Evolutionary conservation across 805 yeast species (phyloP).

Genomic region (Groenewaldozyma tartarivorans): DNA sequence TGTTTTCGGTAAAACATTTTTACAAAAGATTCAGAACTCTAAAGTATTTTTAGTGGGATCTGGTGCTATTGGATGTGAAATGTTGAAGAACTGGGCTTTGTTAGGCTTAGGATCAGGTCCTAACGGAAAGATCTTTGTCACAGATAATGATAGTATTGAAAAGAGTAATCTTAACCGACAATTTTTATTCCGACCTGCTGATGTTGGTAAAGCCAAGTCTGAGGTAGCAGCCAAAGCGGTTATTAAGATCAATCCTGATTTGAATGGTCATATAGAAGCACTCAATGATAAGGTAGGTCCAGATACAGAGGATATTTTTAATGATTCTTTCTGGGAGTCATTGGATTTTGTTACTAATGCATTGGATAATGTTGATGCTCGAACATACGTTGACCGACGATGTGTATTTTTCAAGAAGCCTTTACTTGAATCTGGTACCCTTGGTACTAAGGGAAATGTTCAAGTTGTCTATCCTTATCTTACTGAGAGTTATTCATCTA

Average conservation of each 20-base stretch:
- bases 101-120: slow-evolving; percentile 93
- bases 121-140: slow-evolving; percentile 70
- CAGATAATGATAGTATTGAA: slow-evolving; percentile 93
- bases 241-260: slow-evolving; percentile 72
- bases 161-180: slow-evolving; percentile 94
- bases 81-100: slow-evolving; percentile 97
- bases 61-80: slow-evolving; percentile 99
- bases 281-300: slow-evolving; percentile 83
- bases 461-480: slow-evolving; percentile 90
- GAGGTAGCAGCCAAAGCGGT: slow-evolving; percentile 87
- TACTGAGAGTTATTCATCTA: slow-evolving; percentile 92
- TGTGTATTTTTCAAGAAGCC: slow-evolving; percentile 91
- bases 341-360: slow-evolving; percentile 94
- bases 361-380: slow-evolving; percentile 93
- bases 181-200: slow-evolving; percentile 87
- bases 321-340: slow-evolving; percentile 74
- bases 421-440: slow-evolving; percentile 89
- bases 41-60: slow-evolving; percentile 91
- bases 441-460: slow-evolving; percentile 97
- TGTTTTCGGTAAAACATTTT: slow-evolving; percentile 76
- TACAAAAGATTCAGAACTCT: slow-evolving; percentile 61
- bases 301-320: slow-evolving; percentile 81
- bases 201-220: slow-evolving; percentile 86
- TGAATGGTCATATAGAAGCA: slow-evolving; percentile 66
- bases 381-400: slow-evolving; percentile 95